Evolutionary conservation across 768 basidiomycete species (phyloP).

Genomic region (Serendipita sp.): DNA sequence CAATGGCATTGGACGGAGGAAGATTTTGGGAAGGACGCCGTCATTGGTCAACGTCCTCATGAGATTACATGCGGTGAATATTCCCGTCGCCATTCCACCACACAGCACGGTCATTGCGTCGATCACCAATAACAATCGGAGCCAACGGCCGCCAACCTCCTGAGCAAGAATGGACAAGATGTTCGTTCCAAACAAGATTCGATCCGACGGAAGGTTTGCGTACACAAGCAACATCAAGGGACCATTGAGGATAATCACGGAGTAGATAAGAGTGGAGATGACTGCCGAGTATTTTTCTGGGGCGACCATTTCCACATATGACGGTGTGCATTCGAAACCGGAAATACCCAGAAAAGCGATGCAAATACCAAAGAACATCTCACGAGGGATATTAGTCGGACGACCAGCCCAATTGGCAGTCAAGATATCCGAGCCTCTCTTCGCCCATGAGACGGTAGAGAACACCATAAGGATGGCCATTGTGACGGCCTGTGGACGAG

Average conservation of each 20-base stretch:
- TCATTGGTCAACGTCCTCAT: constrained; percentile 18
- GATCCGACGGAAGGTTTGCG: constrained; percentile 38
- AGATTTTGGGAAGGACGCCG: constrained; percentile 38
- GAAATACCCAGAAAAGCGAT: constrained; percentile 58
- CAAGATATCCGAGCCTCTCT: constrained; percentile 31
- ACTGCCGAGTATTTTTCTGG: constrained; percentile 39
- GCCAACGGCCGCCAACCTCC: constrained; percentile 20
- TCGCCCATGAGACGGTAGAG: constrained; percentile 34
- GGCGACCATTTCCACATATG: constrained; percentile 47
- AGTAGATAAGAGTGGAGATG: constrained; percentile 46
- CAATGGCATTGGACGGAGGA: constrained; percentile 30
- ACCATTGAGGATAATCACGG: constrained; percentile 39
- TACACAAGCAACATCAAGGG: constrained; percentile 42
- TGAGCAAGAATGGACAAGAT: constrained; percentile 49
- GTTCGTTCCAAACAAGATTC: constrained; percentile 35
- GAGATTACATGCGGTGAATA: constrained; percentile 9
- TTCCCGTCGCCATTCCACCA: constrained; percentile 54
- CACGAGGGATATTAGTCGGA: constrained; percentile 21
- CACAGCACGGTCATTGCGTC: constrained; percentile 59
- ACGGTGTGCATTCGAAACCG: constrained; percentile 38
- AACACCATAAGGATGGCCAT: constrained; percentile 40
- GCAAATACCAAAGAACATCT: constrained; percentile 51
- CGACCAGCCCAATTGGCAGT: constrained; percentile 36
- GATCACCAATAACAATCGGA: constrained; percentile 25
- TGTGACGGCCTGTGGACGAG: constrained; percentile 28